A percentile compares a stretch with the other conserved stretches of the same genome.
These are phyloP conservation scores for Sanguinoderma infundibulare DNA, from an alignment of 1,284 basidiomycete genomes.

Conservation along the genomic window DNA sequence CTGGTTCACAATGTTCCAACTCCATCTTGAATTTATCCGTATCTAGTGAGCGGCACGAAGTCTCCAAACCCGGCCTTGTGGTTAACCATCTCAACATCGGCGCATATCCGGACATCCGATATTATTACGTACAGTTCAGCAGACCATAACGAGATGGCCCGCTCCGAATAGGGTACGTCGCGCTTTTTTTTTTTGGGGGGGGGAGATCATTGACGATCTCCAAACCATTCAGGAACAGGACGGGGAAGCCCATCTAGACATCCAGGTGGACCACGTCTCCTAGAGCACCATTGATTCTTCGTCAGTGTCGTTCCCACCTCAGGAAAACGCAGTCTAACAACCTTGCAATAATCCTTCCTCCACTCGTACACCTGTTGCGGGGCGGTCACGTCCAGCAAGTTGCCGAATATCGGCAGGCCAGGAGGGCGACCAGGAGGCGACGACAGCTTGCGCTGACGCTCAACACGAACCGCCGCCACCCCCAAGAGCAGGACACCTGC, in stretches of 20 bases:
- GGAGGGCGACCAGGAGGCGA: slow-evolving; percentile 13
- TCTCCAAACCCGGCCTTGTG: slow-evolving; percentile 8
- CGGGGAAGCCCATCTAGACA: slow-evolving; percentile 8
- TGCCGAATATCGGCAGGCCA: slow-evolving; percentile 10
- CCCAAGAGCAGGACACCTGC: not conserved
- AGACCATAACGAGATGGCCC: slow-evolving; percentile 13
- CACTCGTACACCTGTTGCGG: slow-evolving; percentile 2
- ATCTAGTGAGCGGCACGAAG: slow-evolving; percentile 10
- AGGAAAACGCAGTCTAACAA: not conserved
- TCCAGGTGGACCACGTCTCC: slow-evolving; percentile 4
- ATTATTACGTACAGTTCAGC: slow-evolving; percentile 8
- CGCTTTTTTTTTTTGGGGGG: too few relatives aligned
- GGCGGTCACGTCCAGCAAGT: slow-evolving; percentile 6
- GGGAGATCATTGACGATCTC: slow-evolving; percentile 26
- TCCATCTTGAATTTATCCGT: slow-evolving; percentile 14
- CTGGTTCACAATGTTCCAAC: slow-evolving; percentile 11
- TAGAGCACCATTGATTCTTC: not conserved
- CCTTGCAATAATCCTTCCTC: slow-evolving; percentile 1
- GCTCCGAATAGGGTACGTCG: slow-evolving; percentile 27
- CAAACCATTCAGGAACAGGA: slow-evolving; percentile 22
- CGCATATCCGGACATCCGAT: not conserved
- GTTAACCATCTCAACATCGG: not conserved
- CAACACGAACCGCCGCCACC: not conserved
- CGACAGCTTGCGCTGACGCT: not conserved
- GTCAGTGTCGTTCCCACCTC: not conserved